Conservation (phyloP, 2,329 filamentous ascomycete genomes). For the Botrytis fabae region DNA sequence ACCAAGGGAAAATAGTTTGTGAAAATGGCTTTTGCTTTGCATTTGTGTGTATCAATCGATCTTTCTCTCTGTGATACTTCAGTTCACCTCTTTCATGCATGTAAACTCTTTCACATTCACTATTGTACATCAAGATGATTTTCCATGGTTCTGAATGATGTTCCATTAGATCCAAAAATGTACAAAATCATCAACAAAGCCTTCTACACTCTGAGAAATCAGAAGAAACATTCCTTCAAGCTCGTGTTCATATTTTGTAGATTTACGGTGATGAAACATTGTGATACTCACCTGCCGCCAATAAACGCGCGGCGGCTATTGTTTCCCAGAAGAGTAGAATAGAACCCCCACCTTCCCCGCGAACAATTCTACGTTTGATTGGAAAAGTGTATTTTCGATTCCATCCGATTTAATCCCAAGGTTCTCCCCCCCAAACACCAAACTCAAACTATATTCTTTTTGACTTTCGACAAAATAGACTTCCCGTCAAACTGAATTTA, state of each 20-base stretch:
- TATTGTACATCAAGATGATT: not conserved
- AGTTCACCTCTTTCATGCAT: not conserved
- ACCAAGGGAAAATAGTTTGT: not conserved
- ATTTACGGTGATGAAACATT: not conserved
- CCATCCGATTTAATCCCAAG: not conserved
- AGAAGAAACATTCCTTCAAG: not conserved
- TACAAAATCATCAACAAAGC: not conserved
- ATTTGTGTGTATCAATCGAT: not conserved
- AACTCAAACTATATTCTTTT: not conserved
- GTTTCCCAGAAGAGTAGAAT: not conserved
- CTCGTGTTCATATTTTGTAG: not conserved
- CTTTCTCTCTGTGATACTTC: not conserved
- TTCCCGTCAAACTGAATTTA: not conserved
- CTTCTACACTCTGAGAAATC: not conserved
- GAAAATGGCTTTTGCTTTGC: not conserved
- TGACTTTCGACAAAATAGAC: not conserved
- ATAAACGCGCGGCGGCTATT: conserved; percentile 16
- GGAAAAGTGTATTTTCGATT: not conserved
- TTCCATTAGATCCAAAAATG: not conserved
- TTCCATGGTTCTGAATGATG: not conserved
- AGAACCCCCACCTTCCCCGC: not conserved
- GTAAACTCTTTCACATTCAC: not conserved
- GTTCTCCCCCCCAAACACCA: not conserved
- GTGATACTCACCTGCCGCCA: not conserved
- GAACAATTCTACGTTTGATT: not conserved